Conservation (phyloP, 1,284 basidiomycete genomes). For the Agroathelia rolfsii region DNA sequence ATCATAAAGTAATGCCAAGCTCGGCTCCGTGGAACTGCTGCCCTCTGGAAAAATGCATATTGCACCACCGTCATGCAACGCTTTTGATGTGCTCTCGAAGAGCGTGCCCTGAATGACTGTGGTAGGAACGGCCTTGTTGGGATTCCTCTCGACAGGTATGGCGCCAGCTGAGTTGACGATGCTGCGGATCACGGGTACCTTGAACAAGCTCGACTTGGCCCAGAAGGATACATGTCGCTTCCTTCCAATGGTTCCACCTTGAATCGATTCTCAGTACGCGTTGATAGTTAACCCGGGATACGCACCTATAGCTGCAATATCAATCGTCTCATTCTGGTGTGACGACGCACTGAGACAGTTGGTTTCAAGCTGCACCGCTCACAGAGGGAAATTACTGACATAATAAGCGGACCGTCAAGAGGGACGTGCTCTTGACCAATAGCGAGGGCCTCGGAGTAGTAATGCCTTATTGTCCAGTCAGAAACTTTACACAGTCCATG, state of each 20-base stretch:
- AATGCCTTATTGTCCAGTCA: slow-evolving; percentile 50
- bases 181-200: slow-evolving; percentile 41
- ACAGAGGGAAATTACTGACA: slow-evolving; percentile 29
- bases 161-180: slow-evolving; percentile 62
- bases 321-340: slow-evolving; percentile 66
- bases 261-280: slow-evolving; percentile 4
- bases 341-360: slow-evolving; percentile 36
- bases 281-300: slow-evolving; percentile 2
- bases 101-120: slow-evolving; percentile 36
- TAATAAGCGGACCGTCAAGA: slow-evolving; percentile 45
- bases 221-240: slow-evolving; percentile 65
- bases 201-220: slow-evolving; percentile 60
- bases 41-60: slow-evolving; percentile 77
- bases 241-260: slow-evolving; percentile 49
- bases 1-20: slow-evolving; percentile 61
- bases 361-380: slow-evolving; percentile 2
- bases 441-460: slow-evolving; percentile 63
- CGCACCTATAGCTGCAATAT: slow-evolving; percentile 38
- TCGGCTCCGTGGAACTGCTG: slow-evolving; percentile 51
- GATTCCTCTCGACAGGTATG: slow-evolving; percentile 64
- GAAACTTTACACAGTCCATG: slow-evolving; percentile 55
- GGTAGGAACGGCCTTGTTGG: slow-evolving; percentile 14
- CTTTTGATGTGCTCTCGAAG: slow-evolving; percentile 56
- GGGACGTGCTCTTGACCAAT: slow-evolving; percentile 52
- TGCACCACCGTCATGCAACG: slow-evolving; percentile 44